Percentiles rank a stretch among this genome's conserved stretches.
Evolutionary conservation across 2,329 filamentous ascomycete species (phyloP).

Genomic region (Diplodia sapinea): DNA sequence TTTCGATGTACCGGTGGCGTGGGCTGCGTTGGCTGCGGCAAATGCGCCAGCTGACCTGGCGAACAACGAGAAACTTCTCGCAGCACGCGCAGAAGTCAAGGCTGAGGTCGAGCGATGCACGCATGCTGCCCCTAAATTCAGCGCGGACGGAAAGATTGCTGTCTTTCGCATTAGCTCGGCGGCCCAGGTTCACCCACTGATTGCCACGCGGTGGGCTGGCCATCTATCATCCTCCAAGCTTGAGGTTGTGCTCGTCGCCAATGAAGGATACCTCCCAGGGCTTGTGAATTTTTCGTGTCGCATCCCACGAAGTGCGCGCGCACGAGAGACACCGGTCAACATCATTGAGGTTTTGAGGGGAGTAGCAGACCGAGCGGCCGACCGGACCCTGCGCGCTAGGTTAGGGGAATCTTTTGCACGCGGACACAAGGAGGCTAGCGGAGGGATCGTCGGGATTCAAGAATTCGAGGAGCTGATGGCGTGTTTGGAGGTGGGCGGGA

Average conservation of each 20-base stretch:
- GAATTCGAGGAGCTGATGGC: constrained; percentile 71
- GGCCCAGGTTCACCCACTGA: constrained; percentile 70
- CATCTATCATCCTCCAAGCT: constrained; percentile 64
- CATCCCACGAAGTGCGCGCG: constrained; percentile 62
- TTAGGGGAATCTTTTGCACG: constrained; percentile 69
- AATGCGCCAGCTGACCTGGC: constrained; percentile 59
- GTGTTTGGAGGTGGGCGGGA: constrained; percentile 65
- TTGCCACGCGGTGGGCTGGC: constrained; percentile 70
- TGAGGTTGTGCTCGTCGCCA: constrained; percentile 70
- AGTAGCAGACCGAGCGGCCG: constrained; percentile 52
- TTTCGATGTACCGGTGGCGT: constrained; percentile 66
- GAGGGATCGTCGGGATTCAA: constrained; percentile 64
- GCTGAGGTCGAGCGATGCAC: constrained; percentile 66
- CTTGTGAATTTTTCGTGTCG: constrained; percentile 73
- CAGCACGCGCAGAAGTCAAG: constrained; percentile 64
- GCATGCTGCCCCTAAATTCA: constrained; percentile 68
- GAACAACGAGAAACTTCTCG: constrained; percentile 55
- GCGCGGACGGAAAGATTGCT: constrained; percentile 65
- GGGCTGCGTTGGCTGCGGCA: constrained; percentile 62
- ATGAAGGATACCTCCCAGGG: constrained; percentile 67
- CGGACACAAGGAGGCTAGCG: constrained; percentile 71
- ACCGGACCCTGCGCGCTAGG: constrained; percentile 51
- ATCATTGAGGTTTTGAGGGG: constrained; percentile 65
- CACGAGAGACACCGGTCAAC: constrained; percentile 62
- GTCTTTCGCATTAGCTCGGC: constrained; percentile 66